Evolutionary conservation across 192 early-diverging fungal genomes (phyloP).

Genomic region (Dissophora ornata): DNA sequence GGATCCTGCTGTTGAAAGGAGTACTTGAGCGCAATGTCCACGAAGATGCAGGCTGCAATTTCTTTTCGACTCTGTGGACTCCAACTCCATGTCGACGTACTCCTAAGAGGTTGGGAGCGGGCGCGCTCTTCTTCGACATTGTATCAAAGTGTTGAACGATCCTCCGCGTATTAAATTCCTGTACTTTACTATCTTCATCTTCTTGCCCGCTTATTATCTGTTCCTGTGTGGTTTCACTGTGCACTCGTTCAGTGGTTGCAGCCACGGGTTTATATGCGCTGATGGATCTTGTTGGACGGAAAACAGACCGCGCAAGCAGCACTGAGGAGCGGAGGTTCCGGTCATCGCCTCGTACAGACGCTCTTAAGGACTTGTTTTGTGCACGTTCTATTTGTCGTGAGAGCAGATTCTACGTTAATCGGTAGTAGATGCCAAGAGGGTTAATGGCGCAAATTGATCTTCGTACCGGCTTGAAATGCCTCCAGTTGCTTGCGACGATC

Average conservation of each 20-base stretch:
- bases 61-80: slow-evolving; percentile 9
- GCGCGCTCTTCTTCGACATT: slow-evolving; percentile 1
- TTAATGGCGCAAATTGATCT: too few species aligned
- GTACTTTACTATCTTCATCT: background rate
- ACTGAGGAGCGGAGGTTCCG: background rate
- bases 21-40: background rate
- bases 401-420: too few species aligned
- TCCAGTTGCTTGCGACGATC: slow-evolving; percentile 38
- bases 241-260: background rate
- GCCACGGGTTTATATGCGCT: background rate
- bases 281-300: slow-evolving; percentile 12
- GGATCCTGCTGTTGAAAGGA: background rate
- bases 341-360: slow-evolving; percentile 7
- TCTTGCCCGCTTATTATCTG: background rate
- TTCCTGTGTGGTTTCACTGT: background rate
- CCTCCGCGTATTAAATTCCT: slow-evolving; percentile 12
- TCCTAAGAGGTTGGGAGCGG: background rate
- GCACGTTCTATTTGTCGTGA: slow-evolving; percentile 25
- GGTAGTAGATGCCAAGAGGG: too few species aligned
- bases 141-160: slow-evolving; percentile 18
- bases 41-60: background rate
- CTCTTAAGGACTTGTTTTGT: slow-evolving; percentile 17
- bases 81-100: slow-evolving; percentile 12
- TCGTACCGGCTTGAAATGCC: slow-evolving; percentile 47
- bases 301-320: background rate